phyloP scores from a whole-genome alignment of 1,139 yeast genomes.

The Candida buenavistaensis region DNA sequence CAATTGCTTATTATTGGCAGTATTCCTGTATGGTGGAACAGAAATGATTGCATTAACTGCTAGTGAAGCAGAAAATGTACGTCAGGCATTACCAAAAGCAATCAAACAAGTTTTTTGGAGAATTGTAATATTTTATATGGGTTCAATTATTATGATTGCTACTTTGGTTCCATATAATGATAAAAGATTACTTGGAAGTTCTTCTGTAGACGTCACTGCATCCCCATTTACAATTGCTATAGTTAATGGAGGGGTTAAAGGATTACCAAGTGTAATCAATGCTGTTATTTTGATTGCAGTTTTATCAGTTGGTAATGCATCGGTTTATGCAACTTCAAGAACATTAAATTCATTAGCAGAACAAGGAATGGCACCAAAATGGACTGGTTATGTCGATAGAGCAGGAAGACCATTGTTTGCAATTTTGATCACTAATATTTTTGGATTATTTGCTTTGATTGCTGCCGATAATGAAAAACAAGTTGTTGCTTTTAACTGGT shows the following conservation, averaged over 20 bases:
- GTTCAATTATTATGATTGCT: slow-evolving; percentile 39
- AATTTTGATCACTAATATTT: slow-evolving; percentile 33
- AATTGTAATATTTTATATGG: slow-evolving; percentile 40
- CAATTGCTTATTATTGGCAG: slow-evolving; percentile 43
- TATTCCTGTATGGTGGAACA: slow-evolving; percentile 44
- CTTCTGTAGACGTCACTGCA: slow-evolving; percentile 23
- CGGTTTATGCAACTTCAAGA: slow-evolving; percentile 47
- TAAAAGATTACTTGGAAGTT: slow-evolving; percentile 31
- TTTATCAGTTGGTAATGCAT: slow-evolving; percentile 45
- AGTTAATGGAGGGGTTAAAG: slow-evolving; percentile 50
- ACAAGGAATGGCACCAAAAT: slow-evolving; percentile 44
- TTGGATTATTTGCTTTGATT: slow-evolving; percentile 42
- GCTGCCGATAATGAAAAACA: slow-evolving; percentile 37
- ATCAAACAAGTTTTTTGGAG: slow-evolving; percentile 49
- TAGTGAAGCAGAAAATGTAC: slow-evolving; percentile 42
- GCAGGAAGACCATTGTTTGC: slow-evolving; percentile 46
- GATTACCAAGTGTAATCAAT: slow-evolving; percentile 46
- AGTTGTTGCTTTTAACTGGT: slow-evolving; percentile 35
- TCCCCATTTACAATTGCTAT: slow-evolving; percentile 41
- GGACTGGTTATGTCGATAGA: slow-evolving; percentile 40
- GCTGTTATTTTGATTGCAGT: slow-evolving; percentile 44
- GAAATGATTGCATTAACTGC: slow-evolving; percentile 44
- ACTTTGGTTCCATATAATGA: slow-evolving; percentile 38
- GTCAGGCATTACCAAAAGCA: slow-evolving; percentile 39
- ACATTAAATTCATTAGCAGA: slow-evolving; percentile 42